These are phyloP conservation scores for Neurospora pannonica DNA, from an alignment of 495 filamentous ascomycete genomes.

Conservation along the genomic window DNA sequence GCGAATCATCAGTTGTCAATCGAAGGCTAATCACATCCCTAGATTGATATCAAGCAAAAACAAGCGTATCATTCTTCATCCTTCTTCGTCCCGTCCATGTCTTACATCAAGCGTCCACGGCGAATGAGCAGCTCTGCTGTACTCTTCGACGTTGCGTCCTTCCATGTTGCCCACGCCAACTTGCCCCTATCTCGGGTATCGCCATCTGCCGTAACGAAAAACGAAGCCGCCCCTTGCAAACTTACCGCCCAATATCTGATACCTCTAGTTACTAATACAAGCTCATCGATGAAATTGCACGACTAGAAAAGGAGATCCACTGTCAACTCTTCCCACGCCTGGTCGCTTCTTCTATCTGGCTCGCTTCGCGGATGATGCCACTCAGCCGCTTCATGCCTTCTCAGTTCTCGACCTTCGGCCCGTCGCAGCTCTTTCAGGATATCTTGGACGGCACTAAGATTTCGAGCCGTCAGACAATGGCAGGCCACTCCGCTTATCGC, in stretches of 20 bases:
- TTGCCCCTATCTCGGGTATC: background rate
- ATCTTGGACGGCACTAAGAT: background rate
- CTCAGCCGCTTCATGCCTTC: background rate
- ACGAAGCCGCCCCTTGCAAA: background rate
- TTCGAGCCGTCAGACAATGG: background rate
- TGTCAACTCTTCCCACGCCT: background rate
- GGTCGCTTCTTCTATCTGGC: background rate
- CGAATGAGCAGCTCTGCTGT: background rate
- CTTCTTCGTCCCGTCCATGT: background rate
- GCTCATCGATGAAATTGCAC: background rate
- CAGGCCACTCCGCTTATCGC: background rate
- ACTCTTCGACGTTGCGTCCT: background rate
- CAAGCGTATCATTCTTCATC: background rate
- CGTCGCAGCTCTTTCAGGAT: background rate
- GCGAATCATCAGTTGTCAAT: background rate
- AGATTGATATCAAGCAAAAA: background rate
- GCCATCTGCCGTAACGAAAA: background rate
- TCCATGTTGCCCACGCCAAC: background rate
- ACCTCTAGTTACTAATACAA: background rate
- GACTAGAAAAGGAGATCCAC: background rate
- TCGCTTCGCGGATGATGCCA: background rate
- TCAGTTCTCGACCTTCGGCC: background rate
- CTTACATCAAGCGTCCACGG: background rate
- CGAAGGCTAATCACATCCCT: background rate
- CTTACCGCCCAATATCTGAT: background rate